phyloP scores from a whole-genome alignment of 164 flowering plant species.

The Macadamia integrifolia region DNA sequence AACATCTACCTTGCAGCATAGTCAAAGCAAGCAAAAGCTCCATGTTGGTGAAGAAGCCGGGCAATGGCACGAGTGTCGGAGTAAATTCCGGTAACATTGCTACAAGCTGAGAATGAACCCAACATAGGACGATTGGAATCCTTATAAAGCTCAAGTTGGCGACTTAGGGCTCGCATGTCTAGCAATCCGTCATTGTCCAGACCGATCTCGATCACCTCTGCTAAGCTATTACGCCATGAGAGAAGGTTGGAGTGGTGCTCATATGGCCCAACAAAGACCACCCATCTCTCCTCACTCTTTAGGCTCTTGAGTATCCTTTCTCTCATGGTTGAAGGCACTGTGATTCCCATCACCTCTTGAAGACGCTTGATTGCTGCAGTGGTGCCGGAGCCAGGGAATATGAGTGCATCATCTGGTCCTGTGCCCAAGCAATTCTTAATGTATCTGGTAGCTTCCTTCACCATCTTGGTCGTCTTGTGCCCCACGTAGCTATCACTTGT shows the following conservation, averaged over 20 bases:
- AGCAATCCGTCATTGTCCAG: conserved; percentile 42
- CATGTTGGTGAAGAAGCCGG: conserved; percentile 43
- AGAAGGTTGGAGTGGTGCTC: conserved; percentile 43
- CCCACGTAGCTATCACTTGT: too few relatives aligned
- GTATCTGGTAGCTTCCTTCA: too few relatives aligned
- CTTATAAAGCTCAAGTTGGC: conserved; percentile 27
- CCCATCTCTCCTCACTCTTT: conserved; percentile 2
- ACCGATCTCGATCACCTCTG: conserved; percentile 33
- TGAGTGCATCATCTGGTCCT: too few relatives aligned
- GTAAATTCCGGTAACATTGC: conserved; percentile 59
- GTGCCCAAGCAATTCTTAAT: too few relatives aligned
- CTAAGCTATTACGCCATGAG: conserved; percentile 22
- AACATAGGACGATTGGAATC: conserved; percentile 40
- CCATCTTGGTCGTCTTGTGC: too few relatives aligned
- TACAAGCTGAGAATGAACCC: conserved; percentile 76
- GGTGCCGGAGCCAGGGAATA: conserved; percentile 9
- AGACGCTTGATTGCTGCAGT: conserved; percentile 25
- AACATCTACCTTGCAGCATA: conserved; percentile 16
- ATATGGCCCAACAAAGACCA: conserved; percentile 23
- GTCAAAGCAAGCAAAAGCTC: conserved; percentile 65
- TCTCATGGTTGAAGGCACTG: conserved; percentile 23
- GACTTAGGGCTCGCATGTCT: conserved; percentile 41
- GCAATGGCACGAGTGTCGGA: conserved; percentile 46
- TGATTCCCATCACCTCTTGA: conserved; percentile 10
- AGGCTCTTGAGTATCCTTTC: conserved; percentile 15